Evolutionary conservation across 306 rosid species (phyloP), one percentile per base, ranked within the genome.

Genomic region (Sphenostylis stenocarpa): DNA sequence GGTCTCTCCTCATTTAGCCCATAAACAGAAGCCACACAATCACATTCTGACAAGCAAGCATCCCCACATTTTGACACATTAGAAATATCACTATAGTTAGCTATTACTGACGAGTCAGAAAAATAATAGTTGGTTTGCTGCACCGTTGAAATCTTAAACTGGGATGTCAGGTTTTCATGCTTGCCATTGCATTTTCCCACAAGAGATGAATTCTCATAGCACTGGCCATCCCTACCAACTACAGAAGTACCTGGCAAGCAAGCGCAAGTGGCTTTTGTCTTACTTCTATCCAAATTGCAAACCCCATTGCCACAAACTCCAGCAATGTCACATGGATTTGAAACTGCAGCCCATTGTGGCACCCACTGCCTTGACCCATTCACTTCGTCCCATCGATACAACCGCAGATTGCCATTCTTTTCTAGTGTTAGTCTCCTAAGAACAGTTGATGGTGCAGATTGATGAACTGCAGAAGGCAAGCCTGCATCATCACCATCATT

Each of bases 361-460:
- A 95, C 87, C 98, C 98, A 92, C 67, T 90, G 93, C n/a, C 88
- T 88, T 1, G 97, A 86, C 1, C 98, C 97, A 45, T 90, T 95
- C 28, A 92, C 81, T 45, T 95, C 83, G 7, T 90, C 97, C 98
- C 98, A 95, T 23, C 87, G 86, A 52, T 90, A 95, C 77, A 92
- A 71, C 1, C 96, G 80, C 70, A 95, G 41, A 67, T 95, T 95
- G 17, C 98, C 98, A 53, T 89, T 90, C 29, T 83, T 81, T 77
- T 95, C 98, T 4, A 95, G 78, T 2, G 84, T 77, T 31, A 95
- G 29, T 70, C 98, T 86, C 62, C 97, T 82, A 67, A 89, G 81
- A 77, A 83, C 80, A 1, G 77, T 53, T 6, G 77, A 74, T 8
- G 89, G 71, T 15, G 55, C 31, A 21, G 97, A 84, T 69, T 33